Evolutionary conservation across 805 yeast species (phyloP), one percentile per base, ranked within the genome.

Genomic region (Yarrowia keelungensis): DNA sequence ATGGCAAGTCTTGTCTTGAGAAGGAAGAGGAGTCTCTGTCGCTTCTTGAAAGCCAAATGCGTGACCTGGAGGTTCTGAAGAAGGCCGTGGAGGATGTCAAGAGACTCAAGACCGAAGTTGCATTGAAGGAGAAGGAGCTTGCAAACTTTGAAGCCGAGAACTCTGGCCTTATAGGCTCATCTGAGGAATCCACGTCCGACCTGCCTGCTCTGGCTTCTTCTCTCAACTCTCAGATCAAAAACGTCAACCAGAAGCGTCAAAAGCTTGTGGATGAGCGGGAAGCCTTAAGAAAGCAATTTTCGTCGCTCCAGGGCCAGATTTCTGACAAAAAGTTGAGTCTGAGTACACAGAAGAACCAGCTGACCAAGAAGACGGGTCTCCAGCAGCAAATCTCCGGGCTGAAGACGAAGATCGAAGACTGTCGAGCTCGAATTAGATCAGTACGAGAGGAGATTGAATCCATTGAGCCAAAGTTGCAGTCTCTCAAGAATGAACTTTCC

Each of bases 251-350:
- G 32, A 71, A 72, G 3, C 62, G 83, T 15, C 75, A 74, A 12
- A 70, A 72, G 3, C 70, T 82, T 8, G 72, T 71, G 2, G 85
- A 83, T 26, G 79, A 80, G 8, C 83, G 83, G 71, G 89, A 86
- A 62, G 68, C 73, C 5, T 75, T 76, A 9, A 82, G 84, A 35
- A 80, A 80, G 51, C 85, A 83, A 45, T 68, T 84, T 22, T 78
- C 80, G 8, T 76, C 80, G 14, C 71, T 87, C 26, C 89, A 88
- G 69, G 81, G 79, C 42, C 76, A 77, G 43, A 76, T 87, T 14
- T 86, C 86, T 69, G 90, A 87, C 72, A 81, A 83, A 67, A 80
- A 81, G 72, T 75, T 89, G 53, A 72, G 74, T 2, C 83, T 90
- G 35, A 84, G 86, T 71, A 81, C 83, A 53, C 75, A 86, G 69